Evolutionary conservation across 495 filamentous ascomycete species (phyloP).

Genomic region (Hypoxylon cercidicola): DNA sequence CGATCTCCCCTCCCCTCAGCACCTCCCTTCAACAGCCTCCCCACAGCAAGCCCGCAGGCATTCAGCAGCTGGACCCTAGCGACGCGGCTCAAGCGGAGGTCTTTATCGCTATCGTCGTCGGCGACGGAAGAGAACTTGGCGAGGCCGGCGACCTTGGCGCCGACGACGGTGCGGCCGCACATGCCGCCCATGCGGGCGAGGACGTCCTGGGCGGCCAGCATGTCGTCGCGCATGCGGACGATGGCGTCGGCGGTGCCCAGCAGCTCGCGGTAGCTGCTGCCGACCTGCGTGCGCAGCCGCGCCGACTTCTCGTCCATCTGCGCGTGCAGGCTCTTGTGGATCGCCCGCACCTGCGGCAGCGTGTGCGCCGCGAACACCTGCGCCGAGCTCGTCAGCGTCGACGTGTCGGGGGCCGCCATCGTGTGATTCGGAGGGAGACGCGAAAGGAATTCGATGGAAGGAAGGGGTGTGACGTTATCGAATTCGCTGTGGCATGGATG

Average conservation of each 20-base stretch:
- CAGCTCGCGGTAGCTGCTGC: conserved; percentile 91
- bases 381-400: conserved; percentile 69
- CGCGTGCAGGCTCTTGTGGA: conserved; percentile 64
- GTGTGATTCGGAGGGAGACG: not conserved
- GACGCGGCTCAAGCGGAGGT: conserved; percentile 21
- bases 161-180: conserved; percentile 79
- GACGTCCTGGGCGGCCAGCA: conserved; percentile 74
- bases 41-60: conserved; percentile 54
- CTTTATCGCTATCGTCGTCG: conserved; percentile 19
- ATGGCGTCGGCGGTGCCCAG: conserved; percentile 93
- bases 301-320: conserved; percentile 82
- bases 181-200: conserved; percentile 76
- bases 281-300: conserved; percentile 89
- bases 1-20: conserved; percentile 58
- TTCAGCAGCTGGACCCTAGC: conserved; percentile 56
- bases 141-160: conserved; percentile 72
- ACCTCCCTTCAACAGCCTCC: conserved; percentile 58
- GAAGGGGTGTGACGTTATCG: no score
- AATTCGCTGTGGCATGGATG: no score
- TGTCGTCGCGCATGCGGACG: conserved; percentile 83
- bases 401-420: conserved; percentile 55
- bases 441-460: not conserved
- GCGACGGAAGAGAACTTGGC: conserved; percentile 57
- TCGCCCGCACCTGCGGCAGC: conserved; percentile 71
- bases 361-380: conserved; percentile 79